These are phyloP conservation scores for Monosporascus cannonballus DNA, from an alignment of 2,329 filamentous ascomycete species.

Conservation along the genomic window DNA sequence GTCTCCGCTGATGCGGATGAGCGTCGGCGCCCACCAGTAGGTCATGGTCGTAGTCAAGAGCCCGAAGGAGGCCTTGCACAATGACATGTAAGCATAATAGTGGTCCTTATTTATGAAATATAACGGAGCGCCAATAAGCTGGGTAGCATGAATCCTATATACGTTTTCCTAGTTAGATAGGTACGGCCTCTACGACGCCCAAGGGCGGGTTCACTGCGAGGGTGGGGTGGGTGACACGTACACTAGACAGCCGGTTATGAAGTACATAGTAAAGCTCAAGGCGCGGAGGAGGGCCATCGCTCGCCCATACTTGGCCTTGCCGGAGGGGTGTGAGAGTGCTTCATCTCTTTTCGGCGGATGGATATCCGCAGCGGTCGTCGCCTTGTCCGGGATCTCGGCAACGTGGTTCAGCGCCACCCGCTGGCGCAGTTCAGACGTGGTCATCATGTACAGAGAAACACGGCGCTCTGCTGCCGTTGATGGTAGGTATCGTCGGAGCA, in stretches of 20 bases:
- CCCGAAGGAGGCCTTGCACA: slow-evolving; percentile 80
- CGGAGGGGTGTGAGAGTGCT: slow-evolving; percentile 42
- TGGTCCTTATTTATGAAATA: slow-evolving; percentile 71
- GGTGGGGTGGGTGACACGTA: slow-evolving; percentile 27
- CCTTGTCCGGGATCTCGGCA: not conserved
- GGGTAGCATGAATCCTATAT: slow-evolving; percentile 59
- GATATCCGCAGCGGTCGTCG: slow-evolving; percentile 8
- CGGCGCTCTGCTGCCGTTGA: not conserved
- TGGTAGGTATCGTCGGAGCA: not conserved
- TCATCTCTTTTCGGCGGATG: slow-evolving; percentile 13
- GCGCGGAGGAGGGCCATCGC: slow-evolving; percentile 46
- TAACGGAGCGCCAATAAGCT: slow-evolving; percentile 69
- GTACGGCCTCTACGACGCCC: not conserved
- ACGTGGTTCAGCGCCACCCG: slow-evolving; percentile 8
- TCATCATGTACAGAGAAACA: slow-evolving; percentile 15
- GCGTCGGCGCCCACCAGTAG: slow-evolving; percentile 80
- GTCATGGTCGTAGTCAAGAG: slow-evolving; percentile 74
- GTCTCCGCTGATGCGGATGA: slow-evolving; percentile 78
- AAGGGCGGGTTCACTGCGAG: not conserved
- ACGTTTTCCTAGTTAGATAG: slow-evolving; percentile 13
- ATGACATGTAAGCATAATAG: slow-evolving; percentile 81
- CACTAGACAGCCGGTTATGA: slow-evolving; percentile 41
- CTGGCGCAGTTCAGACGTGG: slow-evolving; percentile 31
- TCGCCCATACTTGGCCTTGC: slow-evolving; percentile 46
- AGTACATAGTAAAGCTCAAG: slow-evolving; percentile 46